Evolutionary conservation across 2,329 filamentous ascomycete genomes (phyloP).

Genomic region (Neurospora crassa): DNA sequence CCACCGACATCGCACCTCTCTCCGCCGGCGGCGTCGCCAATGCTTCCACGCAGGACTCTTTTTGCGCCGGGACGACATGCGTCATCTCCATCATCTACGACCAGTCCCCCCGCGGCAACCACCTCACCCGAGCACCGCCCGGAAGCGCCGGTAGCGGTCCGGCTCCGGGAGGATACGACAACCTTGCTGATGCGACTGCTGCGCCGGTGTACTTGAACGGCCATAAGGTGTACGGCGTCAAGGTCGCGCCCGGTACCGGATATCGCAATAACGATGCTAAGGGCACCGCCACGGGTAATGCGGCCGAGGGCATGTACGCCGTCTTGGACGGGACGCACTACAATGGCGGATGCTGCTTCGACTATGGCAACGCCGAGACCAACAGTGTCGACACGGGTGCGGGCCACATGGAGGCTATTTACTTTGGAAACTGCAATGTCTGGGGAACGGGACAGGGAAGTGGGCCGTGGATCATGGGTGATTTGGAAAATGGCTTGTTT

Average conservation of each 20-base stretch:
- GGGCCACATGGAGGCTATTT: conserved; percentile 61
- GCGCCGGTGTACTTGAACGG: conserved; percentile 53
- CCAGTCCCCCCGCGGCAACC: conserved; percentile 51
- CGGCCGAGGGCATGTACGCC: conserved; percentile 49
- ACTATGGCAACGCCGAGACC: conserved; percentile 49
- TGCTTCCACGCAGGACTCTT: conserved; percentile 48
- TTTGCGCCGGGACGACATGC: conserved; percentile 52
- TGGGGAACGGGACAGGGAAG: conserved; percentile 49
- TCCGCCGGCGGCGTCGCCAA: conserved; percentile 54
- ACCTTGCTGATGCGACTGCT: conserved; percentile 47
- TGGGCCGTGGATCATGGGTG: conserved; percentile 61
- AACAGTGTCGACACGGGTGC: conserved; percentile 44
- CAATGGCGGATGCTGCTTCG: conserved; percentile 28
- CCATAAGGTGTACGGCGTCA: conserved; percentile 54
- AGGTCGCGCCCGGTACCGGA: conserved; percentile 49
- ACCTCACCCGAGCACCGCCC: conserved; percentile 52
- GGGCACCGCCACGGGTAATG: conserved; percentile 45
- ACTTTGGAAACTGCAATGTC: conserved; percentile 44
- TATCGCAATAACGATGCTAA: conserved; percentile 49
- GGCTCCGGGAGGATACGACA: conserved; percentile 46
- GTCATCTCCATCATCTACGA: conserved; percentile 57
- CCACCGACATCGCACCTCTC: conserved; percentile 37
- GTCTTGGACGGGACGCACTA: conserved; percentile 51
- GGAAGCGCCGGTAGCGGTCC: conserved; percentile 41
- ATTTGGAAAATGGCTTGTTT: conserved; percentile 59